A percentile compares a stretch with the other conserved stretches of the same genome.
phyloP scores from a whole-genome alignment of 495 filamentous ascomycete genomes.

The Penicillium silybi region DNA sequence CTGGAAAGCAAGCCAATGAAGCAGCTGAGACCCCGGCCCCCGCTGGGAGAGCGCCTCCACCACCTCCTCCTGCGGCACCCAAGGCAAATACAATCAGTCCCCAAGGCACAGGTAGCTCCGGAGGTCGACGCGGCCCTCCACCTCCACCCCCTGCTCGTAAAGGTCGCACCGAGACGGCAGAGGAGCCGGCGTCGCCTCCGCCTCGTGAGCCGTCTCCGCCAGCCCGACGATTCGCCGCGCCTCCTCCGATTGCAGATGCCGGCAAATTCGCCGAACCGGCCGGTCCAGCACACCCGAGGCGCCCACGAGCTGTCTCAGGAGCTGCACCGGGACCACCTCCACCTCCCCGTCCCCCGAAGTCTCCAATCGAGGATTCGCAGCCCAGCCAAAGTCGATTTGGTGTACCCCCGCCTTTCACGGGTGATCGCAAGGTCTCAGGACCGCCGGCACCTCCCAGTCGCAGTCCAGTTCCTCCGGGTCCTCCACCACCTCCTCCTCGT shows the following conservation, averaged over 20 bases:
- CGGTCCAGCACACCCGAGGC: constrained; percentile 46
- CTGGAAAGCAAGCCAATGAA: constrained; percentile 65
- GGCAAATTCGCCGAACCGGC: constrained; percentile 68
- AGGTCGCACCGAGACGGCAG: constrained; percentile 42
- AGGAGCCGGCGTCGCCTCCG: constrained; percentile 51
- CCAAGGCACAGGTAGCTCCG: constrained; percentile 60
- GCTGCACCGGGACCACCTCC: constrained; percentile 71
- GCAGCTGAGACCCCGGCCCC: constrained; percentile 26
- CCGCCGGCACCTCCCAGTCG: constrained; percentile 76
- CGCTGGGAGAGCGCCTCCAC: constrained; percentile 47
- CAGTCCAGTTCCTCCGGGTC: constrained; percentile 47
- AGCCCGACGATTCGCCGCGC: constrained; percentile 64
- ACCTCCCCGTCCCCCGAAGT: constrained; percentile 84
- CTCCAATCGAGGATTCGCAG: constrained; percentile 65
- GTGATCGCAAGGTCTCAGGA: constrained; percentile 57
- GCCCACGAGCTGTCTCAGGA: constrained; percentile 56
- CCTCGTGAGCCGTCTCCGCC: constrained; percentile 51
- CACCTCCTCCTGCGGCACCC: constrained; percentile 54
- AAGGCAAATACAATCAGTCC: constrained; percentile 54
- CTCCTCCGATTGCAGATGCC: constrained; percentile 80
- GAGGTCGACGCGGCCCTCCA: constrained; percentile 68
- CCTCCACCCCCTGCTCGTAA: constrained; percentile 82
- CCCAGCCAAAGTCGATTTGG: constrained; percentile 51
- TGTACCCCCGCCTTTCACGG: constrained; percentile 80
- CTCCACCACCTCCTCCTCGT: constrained; percentile 68